phyloP scores from a whole-genome alignment of 495 filamentous ascomycete species.

The Aspergillus kassunensis region DNA sequence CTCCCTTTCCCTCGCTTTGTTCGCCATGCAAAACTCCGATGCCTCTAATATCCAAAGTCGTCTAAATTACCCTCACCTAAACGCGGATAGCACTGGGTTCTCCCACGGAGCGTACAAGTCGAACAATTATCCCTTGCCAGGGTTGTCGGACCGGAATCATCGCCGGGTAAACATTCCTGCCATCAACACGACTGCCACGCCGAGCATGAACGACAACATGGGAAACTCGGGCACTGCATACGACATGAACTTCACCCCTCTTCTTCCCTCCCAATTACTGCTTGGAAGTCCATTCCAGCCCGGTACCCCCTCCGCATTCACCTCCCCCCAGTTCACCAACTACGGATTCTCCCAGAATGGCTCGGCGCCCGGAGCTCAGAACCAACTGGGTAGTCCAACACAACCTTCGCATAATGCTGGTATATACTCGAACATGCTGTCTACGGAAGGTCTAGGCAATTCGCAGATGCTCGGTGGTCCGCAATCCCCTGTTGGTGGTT shows the following conservation, averaged over 20 bases:
- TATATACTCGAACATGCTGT: slow-evolving; percentile 72
- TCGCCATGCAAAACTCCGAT: slow-evolving; percentile 85
- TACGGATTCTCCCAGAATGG: slow-evolving; percentile 69
- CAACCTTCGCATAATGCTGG: slow-evolving; percentile 66
- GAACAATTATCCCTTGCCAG: slow-evolving; percentile 61
- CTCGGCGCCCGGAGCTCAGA: slow-evolving; percentile 53
- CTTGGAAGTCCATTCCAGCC: slow-evolving; percentile 96
- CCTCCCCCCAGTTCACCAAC: slow-evolving; percentile 86
- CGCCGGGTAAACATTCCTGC: slow-evolving; percentile 82
- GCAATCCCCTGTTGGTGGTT: slow-evolving; percentile 80
- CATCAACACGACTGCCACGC: slow-evolving; percentile 74
- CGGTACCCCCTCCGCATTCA: slow-evolving; percentile 83
- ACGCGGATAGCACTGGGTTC: slow-evolving; percentile 76
- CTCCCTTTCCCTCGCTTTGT: slow-evolving; percentile 50
- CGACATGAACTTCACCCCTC: slow-evolving; percentile 97
- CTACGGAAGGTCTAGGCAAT: slow-evolving; percentile 67
- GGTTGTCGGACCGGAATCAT: slow-evolving; percentile 78
- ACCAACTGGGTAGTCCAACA: slow-evolving; percentile 53
- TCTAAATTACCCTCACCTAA: slow-evolving; percentile 63
- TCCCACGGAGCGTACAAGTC: slow-evolving; percentile 86
- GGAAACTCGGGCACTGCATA: slow-evolving; percentile 81
- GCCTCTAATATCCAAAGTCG: slow-evolving; percentile 53
- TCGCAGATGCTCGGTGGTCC: slow-evolving; percentile 71
- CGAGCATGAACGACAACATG: slow-evolving; percentile 66
- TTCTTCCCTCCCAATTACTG: slow-evolving; percentile 89